Percentiles rank a stretch among this genome's conserved stretches.
phyloP scores from a whole-genome alignment of 345 rosid genomes.

The Camelina neglecta region DNA sequence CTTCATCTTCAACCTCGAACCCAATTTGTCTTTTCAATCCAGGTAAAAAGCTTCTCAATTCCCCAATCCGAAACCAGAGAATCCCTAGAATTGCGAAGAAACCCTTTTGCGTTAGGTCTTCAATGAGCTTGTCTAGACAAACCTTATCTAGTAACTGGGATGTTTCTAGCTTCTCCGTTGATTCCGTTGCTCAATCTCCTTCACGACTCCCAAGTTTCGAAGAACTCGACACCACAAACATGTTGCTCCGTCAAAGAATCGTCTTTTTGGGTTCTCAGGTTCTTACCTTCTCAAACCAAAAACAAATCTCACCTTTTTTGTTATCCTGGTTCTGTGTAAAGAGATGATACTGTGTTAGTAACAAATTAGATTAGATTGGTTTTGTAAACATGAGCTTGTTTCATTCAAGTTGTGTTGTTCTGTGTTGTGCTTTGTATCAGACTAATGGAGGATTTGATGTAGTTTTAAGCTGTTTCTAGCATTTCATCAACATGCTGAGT shows the following conservation, averaged over 20 bases:
- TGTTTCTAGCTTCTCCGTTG: slow-evolving; percentile 46
- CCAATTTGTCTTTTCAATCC: slow-evolving; percentile 10
- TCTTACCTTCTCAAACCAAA: background rate
- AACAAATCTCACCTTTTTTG: background rate
- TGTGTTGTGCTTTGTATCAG: background rate
- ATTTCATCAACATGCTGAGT: background rate
- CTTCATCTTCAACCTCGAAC: slow-evolving; percentile 41
- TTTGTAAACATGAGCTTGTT: background rate
- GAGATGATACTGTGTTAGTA: background rate
- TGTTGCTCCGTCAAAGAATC: slow-evolving; percentile 94
- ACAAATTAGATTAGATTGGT: background rate
- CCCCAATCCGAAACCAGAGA: slow-evolving; percentile 12
- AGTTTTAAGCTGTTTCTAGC: slow-evolving; percentile 19
- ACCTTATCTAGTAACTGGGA: slow-evolving; percentile 79
- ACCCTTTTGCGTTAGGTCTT: slow-evolving; percentile 51
- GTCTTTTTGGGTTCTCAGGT: slow-evolving; percentile 88
- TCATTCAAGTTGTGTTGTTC: background rate
- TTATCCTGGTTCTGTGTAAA: background rate
- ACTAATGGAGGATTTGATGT: background rate
- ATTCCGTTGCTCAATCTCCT: slow-evolving; percentile 49
- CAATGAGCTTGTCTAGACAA: slow-evolving; percentile 40
- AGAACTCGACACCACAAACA: slow-evolving; percentile 84
- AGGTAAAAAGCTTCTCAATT: background rate
- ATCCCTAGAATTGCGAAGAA: slow-evolving; percentile 34
- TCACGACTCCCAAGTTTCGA: slow-evolving; percentile 73